phyloP scores from a whole-genome alignment of 495 filamentous ascomycete genomes.

The Thermothielavioides terrestris region DNA sequence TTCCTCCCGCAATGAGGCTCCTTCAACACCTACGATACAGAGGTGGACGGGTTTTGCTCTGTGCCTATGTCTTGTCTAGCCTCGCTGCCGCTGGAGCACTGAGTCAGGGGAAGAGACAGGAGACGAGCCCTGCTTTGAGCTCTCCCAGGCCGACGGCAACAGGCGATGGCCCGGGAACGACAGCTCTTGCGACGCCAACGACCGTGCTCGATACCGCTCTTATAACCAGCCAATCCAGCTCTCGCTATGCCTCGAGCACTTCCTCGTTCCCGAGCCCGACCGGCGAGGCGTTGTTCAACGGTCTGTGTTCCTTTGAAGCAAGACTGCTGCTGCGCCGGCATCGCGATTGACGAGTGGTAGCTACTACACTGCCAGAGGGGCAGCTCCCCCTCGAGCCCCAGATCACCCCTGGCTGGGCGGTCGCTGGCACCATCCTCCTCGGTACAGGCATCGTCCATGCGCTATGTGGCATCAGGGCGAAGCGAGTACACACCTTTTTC shows the following conservation, averaged over 20 bases:
- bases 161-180: neutral
- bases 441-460: conserved; percentile 58
- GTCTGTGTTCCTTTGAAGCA: conserved; percentile 1
- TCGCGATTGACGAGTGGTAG: too few relatives aligned
- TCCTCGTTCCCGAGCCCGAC: neutral
- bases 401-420: conserved; percentile 71
- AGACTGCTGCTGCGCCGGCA: too few relatives aligned
- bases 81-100: conserved; percentile 8
- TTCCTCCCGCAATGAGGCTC: conserved; percentile 8
- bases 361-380: conserved; percentile 30
- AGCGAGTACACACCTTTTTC: conserved; percentile 75
- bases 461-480: conserved; percentile 75
- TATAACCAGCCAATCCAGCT: neutral
- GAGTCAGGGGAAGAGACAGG: conserved; percentile 21
- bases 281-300: neutral
- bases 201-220: neutral
- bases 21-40: neutral
- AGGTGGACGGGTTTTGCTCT: conserved; percentile 23
- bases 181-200: neutral
- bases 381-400: conserved; percentile 62
- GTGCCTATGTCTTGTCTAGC: conserved; percentile 18
- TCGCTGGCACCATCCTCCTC: conserved; percentile 71
- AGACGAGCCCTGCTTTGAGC: neutral
- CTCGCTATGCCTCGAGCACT: neutral
- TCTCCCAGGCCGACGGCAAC: neutral